Evolutionary conservation across 768 basidiomycete genomes (phyloP).

Genomic region (Candolleomyces eurysporus): DNA sequence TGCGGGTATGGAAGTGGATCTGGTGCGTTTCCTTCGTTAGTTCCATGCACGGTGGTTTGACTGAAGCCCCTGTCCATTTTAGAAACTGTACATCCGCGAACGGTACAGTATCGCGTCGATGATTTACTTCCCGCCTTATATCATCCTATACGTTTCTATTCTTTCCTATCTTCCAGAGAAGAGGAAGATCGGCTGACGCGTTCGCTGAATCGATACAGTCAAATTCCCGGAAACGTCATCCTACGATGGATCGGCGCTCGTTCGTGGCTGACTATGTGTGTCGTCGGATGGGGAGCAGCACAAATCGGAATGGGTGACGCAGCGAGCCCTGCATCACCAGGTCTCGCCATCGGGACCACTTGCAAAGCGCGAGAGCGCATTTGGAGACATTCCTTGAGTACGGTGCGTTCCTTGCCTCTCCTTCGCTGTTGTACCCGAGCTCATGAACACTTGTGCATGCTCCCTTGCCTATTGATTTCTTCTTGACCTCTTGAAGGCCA

Average conservation of each 20-base stretch:
- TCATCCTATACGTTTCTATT: constrained; percentile 25
- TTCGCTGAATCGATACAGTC: constrained; percentile 6
- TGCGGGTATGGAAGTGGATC: constrained; percentile 32
- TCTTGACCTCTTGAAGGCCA: too few relatives aligned
- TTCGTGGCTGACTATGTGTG: constrained; percentile 27
- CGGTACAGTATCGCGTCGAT: constrained; percentile 33
- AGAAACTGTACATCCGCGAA: constrained; percentile 29
- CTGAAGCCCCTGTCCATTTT: too few relatives aligned
- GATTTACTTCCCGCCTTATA: constrained; percentile 35
- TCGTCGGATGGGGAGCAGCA: constrained; percentile 29
- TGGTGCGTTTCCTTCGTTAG: constrained; percentile 17
- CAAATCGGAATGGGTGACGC: constrained; percentile 34
- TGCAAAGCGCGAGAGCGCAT: too few relatives aligned
- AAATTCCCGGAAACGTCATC: constrained; percentile 25
- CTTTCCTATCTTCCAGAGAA: neutral
- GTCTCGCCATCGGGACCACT: too few relatives aligned
- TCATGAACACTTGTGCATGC: too few relatives aligned
- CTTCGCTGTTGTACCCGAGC: too few relatives aligned
- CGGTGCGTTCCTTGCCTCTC: too few relatives aligned
- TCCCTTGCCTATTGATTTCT: too few relatives aligned
- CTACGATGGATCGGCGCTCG: constrained; percentile 27
- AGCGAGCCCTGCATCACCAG: too few relatives aligned
- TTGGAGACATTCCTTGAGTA: too few relatives aligned
- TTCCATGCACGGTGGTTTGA: too few relatives aligned
- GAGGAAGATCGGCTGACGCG: neutral